Conservation (phyloP, 2,329 filamentous ascomycete species). For the Aspergillus sergii region DNA sequence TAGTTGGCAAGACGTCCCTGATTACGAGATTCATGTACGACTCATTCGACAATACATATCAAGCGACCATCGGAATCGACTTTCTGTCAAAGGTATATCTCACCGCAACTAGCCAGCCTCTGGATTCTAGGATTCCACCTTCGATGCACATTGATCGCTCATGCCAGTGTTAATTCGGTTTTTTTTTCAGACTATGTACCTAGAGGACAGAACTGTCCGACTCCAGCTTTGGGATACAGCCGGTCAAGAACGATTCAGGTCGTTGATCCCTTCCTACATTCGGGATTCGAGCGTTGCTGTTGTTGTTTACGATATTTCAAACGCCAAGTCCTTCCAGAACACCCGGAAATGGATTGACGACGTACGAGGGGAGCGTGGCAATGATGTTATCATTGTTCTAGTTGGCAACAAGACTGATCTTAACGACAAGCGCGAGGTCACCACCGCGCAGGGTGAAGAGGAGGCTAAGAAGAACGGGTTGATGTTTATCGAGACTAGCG, state of each 20-base stretch:
- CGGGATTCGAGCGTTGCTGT: constrained; percentile 97
- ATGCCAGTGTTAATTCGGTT: background rate
- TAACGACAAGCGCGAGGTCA: constrained; percentile 97
- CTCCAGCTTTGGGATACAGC: constrained; percentile 98
- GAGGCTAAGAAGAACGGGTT: constrained; percentile 97
- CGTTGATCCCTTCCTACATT: constrained; percentile 96
- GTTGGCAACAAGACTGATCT: constrained; percentile 99
- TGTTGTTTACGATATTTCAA: constrained; percentile 98
- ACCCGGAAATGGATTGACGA: constrained; percentile 99
- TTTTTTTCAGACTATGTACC: constrained; percentile 83
- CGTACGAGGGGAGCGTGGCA: constrained; percentile 91
- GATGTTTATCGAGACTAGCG: constrained; percentile 99
- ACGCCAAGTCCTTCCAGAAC: constrained; percentile 96
- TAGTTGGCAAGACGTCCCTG: constrained; percentile 97
- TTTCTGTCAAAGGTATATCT: constrained; percentile 87
- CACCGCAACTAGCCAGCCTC: constrained; percentile 1
- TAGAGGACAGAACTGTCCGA: constrained; percentile 96
- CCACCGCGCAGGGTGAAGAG: constrained; percentile 92
- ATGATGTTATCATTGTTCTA: constrained; percentile 97
- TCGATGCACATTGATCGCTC: background rate
- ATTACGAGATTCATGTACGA: constrained; percentile 99
- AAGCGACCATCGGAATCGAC: constrained; percentile 98
- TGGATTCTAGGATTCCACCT: background rate
- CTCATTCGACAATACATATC: constrained; percentile 99
- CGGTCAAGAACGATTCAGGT: constrained; percentile 95